Conservation (phyloP, 2,329 filamentous ascomycete species). For the Pseudogymnoascus sp. region DNA sequence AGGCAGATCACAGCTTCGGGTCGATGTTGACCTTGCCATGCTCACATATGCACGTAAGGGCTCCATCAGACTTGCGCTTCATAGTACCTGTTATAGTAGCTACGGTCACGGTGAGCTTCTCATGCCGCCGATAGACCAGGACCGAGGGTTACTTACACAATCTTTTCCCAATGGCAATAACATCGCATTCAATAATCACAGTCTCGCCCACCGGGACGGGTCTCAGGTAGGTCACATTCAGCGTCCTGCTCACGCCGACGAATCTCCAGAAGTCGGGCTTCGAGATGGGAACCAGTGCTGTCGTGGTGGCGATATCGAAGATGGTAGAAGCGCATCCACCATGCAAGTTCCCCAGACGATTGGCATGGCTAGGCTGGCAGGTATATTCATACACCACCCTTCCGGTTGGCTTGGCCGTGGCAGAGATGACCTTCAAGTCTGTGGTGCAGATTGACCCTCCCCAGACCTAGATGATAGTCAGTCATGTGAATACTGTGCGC, state of each 20-base stretch:
- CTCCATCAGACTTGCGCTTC: slow-evolving; percentile 42
- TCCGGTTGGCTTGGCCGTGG: slow-evolving; percentile 17
- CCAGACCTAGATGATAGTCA: slow-evolving; percentile 21
- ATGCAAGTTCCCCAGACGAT: slow-evolving; percentile 47
- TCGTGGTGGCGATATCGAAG: slow-evolving; percentile 57
- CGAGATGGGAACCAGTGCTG: slow-evolving; percentile 47
- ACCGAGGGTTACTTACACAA: slow-evolving; percentile 31
- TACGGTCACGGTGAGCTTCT: not conserved
- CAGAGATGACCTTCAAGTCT: slow-evolving; percentile 19
- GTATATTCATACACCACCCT: slow-evolving; percentile 35
- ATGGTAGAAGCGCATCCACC: slow-evolving; percentile 57
- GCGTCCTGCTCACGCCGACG: slow-evolving; percentile 56
- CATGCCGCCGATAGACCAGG: not conserved
- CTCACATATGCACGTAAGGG: slow-evolving; percentile 49
- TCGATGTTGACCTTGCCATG: slow-evolving; percentile 59
- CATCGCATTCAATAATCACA: slow-evolving; percentile 47
- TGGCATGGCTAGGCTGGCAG: slow-evolving; percentile 43
- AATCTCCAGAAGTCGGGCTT: slow-evolving; percentile 51
- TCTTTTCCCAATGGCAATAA: slow-evolving; percentile 51
- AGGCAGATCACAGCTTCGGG: slow-evolving; percentile 20
- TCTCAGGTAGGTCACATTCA: slow-evolving; percentile 59
- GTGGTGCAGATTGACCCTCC: slow-evolving; percentile 16
- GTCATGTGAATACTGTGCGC: not conserved
- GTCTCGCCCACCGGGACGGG: slow-evolving; percentile 51
- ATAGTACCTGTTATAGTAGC: slow-evolving; percentile 44